Evolutionary conservation across 1,284 basidiomycete genomes (phyloP).

Genomic region (Cystobasidium slooffiae): DNA sequence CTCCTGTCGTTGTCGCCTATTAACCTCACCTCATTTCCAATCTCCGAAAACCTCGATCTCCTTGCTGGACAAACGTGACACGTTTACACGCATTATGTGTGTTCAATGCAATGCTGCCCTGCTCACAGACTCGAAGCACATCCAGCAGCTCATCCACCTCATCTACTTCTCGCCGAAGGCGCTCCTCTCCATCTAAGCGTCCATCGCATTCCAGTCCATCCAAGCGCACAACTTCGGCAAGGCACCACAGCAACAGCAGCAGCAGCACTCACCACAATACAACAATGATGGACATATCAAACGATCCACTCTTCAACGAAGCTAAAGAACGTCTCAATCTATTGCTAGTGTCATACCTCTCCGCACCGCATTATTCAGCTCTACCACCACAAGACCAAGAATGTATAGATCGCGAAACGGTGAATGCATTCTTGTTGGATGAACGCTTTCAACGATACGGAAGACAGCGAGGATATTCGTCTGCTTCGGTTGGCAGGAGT

Average conservation of each 20-base stretch:
- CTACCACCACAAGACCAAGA: constrained; percentile 25
- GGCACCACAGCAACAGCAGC: not conserved
- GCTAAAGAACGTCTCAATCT: constrained; percentile 20
- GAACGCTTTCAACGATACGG: constrained; percentile 15
- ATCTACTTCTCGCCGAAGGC: constrained; percentile 2
- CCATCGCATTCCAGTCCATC: not conserved
- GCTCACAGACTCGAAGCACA: not conserved
- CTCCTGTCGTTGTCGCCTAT: constrained; percentile 15
- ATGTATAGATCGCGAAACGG: constrained; percentile 23
- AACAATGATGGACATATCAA: not conserved
- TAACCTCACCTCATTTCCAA: not conserved
- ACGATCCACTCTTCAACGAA: constrained; percentile 9
- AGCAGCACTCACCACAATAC: not conserved
- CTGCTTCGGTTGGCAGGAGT: too few relatives aligned
- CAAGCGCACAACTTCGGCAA: not conserved
- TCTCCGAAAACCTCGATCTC: not conserved
- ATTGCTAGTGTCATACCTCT: constrained; percentile 32
- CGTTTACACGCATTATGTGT: not conserved
- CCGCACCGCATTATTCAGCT: constrained; percentile 24
- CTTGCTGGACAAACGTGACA: not conserved
- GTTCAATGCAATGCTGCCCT: not conserved
- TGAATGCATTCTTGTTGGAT: constrained; percentile 34
- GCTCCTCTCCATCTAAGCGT: not conserved
- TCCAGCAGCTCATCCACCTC: not conserved
- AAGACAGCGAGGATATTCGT: too few relatives aligned